These are phyloP conservation scores for Sesbania bispinosa DNA, from an alignment of 306 rosid genomes.

Conservation along the genomic window DNA sequence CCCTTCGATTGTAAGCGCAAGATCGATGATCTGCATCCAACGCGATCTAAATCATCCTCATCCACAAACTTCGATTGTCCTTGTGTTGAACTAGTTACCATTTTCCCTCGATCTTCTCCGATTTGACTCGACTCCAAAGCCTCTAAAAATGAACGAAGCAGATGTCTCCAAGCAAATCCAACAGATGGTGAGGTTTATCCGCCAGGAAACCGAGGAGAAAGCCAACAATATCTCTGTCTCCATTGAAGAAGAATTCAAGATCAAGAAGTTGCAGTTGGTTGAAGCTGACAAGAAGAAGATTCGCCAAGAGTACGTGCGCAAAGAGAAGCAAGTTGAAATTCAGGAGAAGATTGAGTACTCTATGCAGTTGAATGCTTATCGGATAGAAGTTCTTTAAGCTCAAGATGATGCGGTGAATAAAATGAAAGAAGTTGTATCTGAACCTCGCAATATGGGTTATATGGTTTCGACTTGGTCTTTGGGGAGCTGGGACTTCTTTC, in stretches of 20 bases:
- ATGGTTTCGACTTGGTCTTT: conserved; percentile 99
- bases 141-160: conserved; percentile 75
- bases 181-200: conserved; percentile 99
- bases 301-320: conserved; percentile 95
- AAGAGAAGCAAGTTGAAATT: conserved; percentile 92
- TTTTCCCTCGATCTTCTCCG: conserved; percentile 42
- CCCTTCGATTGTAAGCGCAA: too few species aligned
- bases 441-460: conserved; percentile 99
- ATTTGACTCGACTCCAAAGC: conserved; percentile 18
- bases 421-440: conserved; percentile 94
- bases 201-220: conserved; percentile 97
- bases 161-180: conserved; percentile 99
- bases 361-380: conserved; percentile 88
- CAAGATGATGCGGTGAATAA: conserved; percentile 82
- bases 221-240: conserved; percentile 99
- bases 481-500: conserved; percentile 95
- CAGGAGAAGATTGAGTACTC: conserved; percentile 97
- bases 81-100: background rate
- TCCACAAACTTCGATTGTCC: conserved; percentile 26
- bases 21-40: too few species aligned
- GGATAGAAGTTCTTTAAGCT: conserved; percentile 95
- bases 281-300: conserved; percentile 99
- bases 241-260: conserved; percentile 97
- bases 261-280: conserved; percentile 94
- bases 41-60: too few species aligned